Evolutionary conservation across 2,329 filamentous ascomycete species (phyloP).

Genomic region (Zarea fungicola): DNA sequence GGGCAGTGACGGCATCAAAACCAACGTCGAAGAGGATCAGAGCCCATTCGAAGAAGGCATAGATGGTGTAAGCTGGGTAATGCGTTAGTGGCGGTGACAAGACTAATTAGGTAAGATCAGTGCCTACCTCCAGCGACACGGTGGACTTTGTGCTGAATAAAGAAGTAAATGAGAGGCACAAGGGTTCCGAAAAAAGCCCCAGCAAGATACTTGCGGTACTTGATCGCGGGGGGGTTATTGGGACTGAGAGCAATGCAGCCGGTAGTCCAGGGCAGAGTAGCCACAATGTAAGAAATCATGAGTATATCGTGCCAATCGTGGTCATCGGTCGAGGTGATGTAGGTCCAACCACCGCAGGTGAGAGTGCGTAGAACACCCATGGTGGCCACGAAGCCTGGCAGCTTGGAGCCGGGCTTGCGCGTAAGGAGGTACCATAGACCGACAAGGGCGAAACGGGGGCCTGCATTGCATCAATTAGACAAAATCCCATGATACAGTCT

Average conservation of each 20-base stretch:
- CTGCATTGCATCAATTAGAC: conserved; percentile 35
- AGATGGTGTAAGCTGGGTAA: conserved; percentile 80
- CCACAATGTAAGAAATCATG: conserved; percentile 96
- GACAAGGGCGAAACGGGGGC: conserved; percentile 85
- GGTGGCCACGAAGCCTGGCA: conserved; percentile 76
- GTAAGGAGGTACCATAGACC: conserved; percentile 90
- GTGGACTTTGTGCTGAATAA: conserved; percentile 98
- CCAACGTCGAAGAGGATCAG: conserved; percentile 91
- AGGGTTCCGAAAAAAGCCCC: conserved; percentile 85
- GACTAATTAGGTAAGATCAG: neutral
- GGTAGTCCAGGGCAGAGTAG: conserved; percentile 90
- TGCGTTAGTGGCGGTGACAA: conserved; percentile 14
- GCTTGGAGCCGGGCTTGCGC: conserved; percentile 63
- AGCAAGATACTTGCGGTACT: conserved; percentile 82
- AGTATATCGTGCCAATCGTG: conserved; percentile 99
- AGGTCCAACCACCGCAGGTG: conserved; percentile 97
- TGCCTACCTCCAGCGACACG: conserved; percentile 81
- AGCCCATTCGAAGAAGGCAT: conserved; percentile 97
- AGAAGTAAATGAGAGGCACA: conserved; percentile 89
- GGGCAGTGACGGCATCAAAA: conserved; percentile 89
- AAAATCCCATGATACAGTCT: neutral
- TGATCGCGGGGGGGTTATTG: conserved; percentile 73
- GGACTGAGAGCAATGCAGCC: conserved; percentile 87
- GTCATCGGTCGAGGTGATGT: conserved; percentile 95
- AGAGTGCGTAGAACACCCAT: conserved; percentile 83